Evolutionary conservation across 129 eudicot species (phyloP).

Genomic region (sunflower (Helianthus annuus)): DNA sequence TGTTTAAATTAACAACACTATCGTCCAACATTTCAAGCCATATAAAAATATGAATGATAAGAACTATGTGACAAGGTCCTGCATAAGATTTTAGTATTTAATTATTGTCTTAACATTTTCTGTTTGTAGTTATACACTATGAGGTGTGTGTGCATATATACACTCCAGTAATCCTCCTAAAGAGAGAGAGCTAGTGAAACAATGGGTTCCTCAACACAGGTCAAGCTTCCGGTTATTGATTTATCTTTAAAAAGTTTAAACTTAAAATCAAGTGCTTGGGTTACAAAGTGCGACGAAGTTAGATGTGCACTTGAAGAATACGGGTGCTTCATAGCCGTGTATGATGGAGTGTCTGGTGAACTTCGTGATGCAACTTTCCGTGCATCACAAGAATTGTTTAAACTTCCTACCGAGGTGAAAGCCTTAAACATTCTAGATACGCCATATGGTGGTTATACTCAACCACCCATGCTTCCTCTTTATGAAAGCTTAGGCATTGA

Average conservation of each 20-base stretch:
- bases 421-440: slow-evolving; percentile 18
- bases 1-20: not conserved
- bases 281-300: slow-evolving; percentile 28
- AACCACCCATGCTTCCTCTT: slow-evolving; percentile 32
- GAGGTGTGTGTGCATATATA: not conserved
- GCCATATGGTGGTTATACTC: slow-evolving; percentile 39
- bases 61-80: too few relatives aligned
- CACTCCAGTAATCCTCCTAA: too few relatives aligned
- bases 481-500: slow-evolving; percentile 46
- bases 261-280: slow-evolving; percentile 33
- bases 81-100: not conserved
- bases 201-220: slow-evolving; percentile 10
- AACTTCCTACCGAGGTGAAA: slow-evolving; percentile 46
- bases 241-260: slow-evolving; percentile 26
- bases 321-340: slow-evolving; percentile 44
- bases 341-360: slow-evolving; percentile 27
- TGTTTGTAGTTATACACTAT: not conserved
- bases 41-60: not conserved
- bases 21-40: not conserved
- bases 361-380: slow-evolving; percentile 32
- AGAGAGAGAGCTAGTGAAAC: not conserved
- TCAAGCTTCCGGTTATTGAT: slow-evolving; percentile 44
- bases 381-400: slow-evolving; percentile 35
- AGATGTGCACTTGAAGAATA: slow-evolving; percentile 44
- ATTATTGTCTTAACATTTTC: not conserved